Percentiles rank a stretch among this genome's conserved stretches.
Evolutionary conservation across 352 stramenopile species (phyloP).

Genomic region (Pythium volutum): DNA sequence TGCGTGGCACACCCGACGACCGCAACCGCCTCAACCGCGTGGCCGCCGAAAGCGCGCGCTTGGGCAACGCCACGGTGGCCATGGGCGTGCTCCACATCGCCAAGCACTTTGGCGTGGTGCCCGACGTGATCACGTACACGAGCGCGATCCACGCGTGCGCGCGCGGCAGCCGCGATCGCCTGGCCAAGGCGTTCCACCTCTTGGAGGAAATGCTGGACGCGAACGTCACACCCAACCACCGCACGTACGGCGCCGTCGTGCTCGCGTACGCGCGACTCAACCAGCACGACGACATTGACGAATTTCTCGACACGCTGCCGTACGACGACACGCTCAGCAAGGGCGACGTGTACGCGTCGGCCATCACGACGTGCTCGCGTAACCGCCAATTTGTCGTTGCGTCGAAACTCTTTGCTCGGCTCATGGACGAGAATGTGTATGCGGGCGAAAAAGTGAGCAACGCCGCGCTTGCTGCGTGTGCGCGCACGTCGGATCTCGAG

Average conservation of each 20-base stretch:
- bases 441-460: constrained; percentile 73
- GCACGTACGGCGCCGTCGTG: constrained; percentile 72
- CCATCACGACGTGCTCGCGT: constrained; percentile 75
- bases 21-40: constrained; percentile 65
- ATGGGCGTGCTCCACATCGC: constrained; percentile 69
- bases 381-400: constrained; percentile 65
- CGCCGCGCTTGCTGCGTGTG: constrained; percentile 61
- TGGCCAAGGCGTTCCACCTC: constrained; percentile 55
- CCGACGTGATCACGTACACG: constrained; percentile 75
- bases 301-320: constrained; percentile 52
- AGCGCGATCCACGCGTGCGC: constrained; percentile 80
- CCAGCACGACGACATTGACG: constrained; percentile 65
- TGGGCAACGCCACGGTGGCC: constrained; percentile 64
- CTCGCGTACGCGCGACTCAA: constrained; percentile 68
- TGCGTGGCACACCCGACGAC: constrained; percentile 30
- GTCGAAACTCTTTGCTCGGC: constrained; percentile 55
- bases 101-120: constrained; percentile 58
- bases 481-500: constrained; percentile 52
- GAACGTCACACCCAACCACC: constrained; percentile 57
- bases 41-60: constrained; percentile 54
- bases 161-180: constrained; percentile 42
- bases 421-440: constrained; percentile 67
- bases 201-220: constrained; percentile 75
- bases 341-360: constrained; percentile 62
- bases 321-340: constrained; percentile 56